Base-by-base conservation (phyloP, 306 rosid species). In the Cicer yamashitae region DNA sequence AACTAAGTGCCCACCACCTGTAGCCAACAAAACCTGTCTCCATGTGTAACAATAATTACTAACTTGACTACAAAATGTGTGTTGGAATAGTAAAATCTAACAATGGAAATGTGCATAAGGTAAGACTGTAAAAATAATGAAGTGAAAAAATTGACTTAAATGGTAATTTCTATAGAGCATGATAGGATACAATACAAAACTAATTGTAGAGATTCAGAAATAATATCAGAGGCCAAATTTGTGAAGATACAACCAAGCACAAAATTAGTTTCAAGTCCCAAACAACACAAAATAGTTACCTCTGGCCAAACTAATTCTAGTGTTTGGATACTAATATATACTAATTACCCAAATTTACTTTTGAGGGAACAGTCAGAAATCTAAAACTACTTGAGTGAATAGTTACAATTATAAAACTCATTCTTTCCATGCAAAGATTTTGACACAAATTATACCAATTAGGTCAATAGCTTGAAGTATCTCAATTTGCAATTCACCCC, bases 1-100 rank as follows among this genome's bases (percentile, higher is more conserved):
- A 70, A 90, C 96, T 52, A 96, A 84, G 87, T 90, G 90, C 25
- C 94, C 93, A 77, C 96, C 97, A 59, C 99, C 99, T 63, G 98
- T 90, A 40, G 99, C 99, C 86, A 96, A 89, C 79, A 96, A 86
- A 76, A 96, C 99, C 99, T 96, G 96, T 65, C 74, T 64, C 80
- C 65, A 84, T 71, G 74, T 67, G 59, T 48, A 67, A 74, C 41
- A 48, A 77, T 67, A 44, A 71, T 66, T 53, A 78, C 14, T 46
- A 59, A 52, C 62, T 50, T 34, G 14, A 74, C 38, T 6, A 66
- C 78, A 73, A 72, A 40, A 18, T 14, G 65, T 14, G 15, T 41
- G 14, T 25, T 17, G 52, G 30, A 8, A 30, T 44, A 50, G 48
- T 52, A 69, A 71, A 41, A 58, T 22, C 17, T 15, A 18, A 48